Evolutionary conservation across 2,329 filamentous ascomycete genomes (phyloP).

Genomic region (Coniochaeta hoffmannii): DNA sequence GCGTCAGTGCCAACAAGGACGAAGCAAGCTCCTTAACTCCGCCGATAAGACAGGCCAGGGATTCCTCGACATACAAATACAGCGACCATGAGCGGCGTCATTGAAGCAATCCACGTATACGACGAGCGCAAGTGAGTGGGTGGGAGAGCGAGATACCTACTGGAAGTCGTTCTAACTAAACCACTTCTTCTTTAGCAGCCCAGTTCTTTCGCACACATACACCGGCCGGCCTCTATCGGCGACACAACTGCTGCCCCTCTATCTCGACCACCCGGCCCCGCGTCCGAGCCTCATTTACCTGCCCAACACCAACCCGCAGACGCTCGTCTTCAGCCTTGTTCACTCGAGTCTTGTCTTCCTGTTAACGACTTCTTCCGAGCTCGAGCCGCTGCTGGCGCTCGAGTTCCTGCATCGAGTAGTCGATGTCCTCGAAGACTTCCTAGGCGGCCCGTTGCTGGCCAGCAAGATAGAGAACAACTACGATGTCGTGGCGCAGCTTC

Average conservation of each 20-base stretch:
- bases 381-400: constrained; percentile 80
- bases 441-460: constrained; percentile 79
- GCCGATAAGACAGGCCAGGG: constrained; percentile 5
- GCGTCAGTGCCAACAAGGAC: constrained; percentile 15
- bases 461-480: constrained; percentile 85
- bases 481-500: constrained; percentile 85
- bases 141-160: not conserved
- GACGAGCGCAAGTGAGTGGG: constrained; percentile 79
- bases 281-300: constrained; percentile 84
- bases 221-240: constrained; percentile 73
- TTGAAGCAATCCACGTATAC: constrained; percentile 95
- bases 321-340: constrained; percentile 78
- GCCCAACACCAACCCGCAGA: constrained; percentile 73
- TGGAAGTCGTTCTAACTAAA: constrained; percentile 13
- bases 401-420: constrained; percentile 92
- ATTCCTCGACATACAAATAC: not conserved
- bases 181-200: constrained; percentile 53
- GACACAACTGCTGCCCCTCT: constrained; percentile 71
- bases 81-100: constrained; percentile 65
- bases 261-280: constrained; percentile 72
- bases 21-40: not conserved
- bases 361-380: constrained; percentile 75
- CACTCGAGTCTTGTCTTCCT: constrained; percentile 85
- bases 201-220: constrained; percentile 85
- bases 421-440: constrained; percentile 89